A percentile compares a stretch with the other conserved stretches of the same genome.
These are phyloP conservation scores for Helicocarpus griseus DNA, from an alignment of 2,329 filamentous ascomycete genomes.

Conservation along the genomic window DNA sequence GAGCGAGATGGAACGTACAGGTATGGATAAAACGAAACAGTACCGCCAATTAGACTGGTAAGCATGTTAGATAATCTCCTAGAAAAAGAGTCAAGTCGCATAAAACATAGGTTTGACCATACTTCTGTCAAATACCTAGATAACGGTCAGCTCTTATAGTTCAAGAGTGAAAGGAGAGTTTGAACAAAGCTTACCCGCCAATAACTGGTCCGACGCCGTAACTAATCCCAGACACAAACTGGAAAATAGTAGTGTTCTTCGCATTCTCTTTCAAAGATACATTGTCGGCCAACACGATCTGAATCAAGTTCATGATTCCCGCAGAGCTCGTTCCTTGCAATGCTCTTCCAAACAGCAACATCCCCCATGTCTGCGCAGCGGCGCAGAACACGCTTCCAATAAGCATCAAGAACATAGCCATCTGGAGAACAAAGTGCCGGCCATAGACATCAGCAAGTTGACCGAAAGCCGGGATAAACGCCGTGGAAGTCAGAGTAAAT, in stretches of 20 bases:
- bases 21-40: slow-evolving; percentile 57
- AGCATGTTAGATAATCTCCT: slow-evolving; percentile 40
- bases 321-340: slow-evolving; percentile 54
- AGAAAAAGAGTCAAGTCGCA: not conserved
- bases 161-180: not conserved
- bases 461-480: slow-evolving; percentile 57
- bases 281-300: slow-evolving; percentile 55
- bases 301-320: slow-evolving; percentile 51
- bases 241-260: slow-evolving; percentile 53
- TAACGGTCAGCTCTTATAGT: not conserved
- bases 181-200: slow-evolving; percentile 37
- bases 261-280: slow-evolving; percentile 54
- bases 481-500: slow-evolving; percentile 57
- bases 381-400: slow-evolving; percentile 55
- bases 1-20: slow-evolving; percentile 32
- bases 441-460: slow-evolving; percentile 58
- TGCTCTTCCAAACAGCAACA: slow-evolving; percentile 54
- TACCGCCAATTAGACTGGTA: slow-evolving; percentile 50
- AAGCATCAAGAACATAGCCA: slow-evolving; percentile 47
- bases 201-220: slow-evolving; percentile 54
- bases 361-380: slow-evolving; percentile 45
- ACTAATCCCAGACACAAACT: slow-evolving; percentile 49
- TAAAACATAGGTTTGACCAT: slow-evolving; percentile 4
- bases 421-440: slow-evolving; percentile 49
- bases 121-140: slow-evolving; percentile 25